Conservation (phyloP, 2,329 filamentous ascomycete species). For the Nectriaceae sp. region DNA sequence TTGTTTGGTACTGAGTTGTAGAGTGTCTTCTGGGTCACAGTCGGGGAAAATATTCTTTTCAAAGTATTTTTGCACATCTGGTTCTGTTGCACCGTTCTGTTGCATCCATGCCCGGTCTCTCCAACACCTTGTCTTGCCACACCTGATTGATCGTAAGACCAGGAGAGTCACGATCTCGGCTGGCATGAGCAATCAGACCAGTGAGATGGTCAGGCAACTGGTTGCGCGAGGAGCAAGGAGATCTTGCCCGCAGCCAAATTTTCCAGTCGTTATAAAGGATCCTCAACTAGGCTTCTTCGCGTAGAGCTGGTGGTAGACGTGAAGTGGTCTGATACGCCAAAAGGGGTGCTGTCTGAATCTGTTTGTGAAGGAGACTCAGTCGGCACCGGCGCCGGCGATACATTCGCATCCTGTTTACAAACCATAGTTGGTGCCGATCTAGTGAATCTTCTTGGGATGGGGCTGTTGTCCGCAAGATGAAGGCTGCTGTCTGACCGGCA, state of each 20-base stretch:
- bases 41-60: neutral
- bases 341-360: no score
- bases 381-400: neutral
- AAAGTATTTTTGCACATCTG: constrained; percentile 1
- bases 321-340: no score
- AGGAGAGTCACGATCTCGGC: neutral
- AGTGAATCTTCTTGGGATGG: neutral
- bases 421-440: neutral
- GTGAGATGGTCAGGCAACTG: neutral
- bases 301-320: no score
- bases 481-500: neutral
- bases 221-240: neutral
- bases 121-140: neutral
- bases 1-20: neutral
- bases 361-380: no score
- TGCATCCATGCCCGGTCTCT: no score
- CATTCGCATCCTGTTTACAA: neutral
- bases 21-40: neutral
- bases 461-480: neutral
- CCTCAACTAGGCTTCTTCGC: neutral
- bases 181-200: neutral
- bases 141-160: neutral
- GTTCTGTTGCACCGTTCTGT: no score
- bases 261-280: neutral
- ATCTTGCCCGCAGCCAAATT: neutral